Evolutionary conservation across 2,329 filamentous ascomycete genomes (phyloP).

Genomic region (Fusarium xylarioides): DNA sequence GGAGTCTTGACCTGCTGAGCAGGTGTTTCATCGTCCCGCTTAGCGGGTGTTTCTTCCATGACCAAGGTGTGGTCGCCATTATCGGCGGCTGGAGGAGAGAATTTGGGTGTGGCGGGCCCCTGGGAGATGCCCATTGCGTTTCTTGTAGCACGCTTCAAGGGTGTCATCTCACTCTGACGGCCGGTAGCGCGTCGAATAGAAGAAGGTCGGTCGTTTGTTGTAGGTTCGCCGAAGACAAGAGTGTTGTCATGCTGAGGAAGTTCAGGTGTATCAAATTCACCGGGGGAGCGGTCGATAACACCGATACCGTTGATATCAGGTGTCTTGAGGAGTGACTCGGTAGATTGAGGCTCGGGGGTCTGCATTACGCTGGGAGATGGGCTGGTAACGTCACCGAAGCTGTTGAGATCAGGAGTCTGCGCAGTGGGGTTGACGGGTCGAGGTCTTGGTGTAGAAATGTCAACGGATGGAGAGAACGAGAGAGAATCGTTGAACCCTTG

Average conservation of each 20-base stretch:
- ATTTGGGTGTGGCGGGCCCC: background rate
- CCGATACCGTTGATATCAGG: conserved; percentile 8
- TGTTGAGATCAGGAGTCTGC: conserved; percentile 7
- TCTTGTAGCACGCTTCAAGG: background rate
- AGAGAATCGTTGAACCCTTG: conserved; percentile 43
- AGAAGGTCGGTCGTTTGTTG: background rate
- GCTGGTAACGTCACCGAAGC: background rate
- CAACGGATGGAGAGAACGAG: background rate
- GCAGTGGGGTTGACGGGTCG: background rate
- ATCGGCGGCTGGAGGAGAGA: background rate
- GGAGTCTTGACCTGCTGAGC: background rate
- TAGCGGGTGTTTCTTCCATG: background rate
- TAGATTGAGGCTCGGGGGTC: conserved; percentile 10
- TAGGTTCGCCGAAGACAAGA: background rate
- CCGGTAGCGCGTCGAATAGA: background rate
- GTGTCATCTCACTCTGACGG: conserved; percentile 6
- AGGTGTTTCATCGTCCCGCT: background rate
- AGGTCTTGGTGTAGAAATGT: background rate
- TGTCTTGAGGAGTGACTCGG: background rate
- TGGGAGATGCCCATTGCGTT: background rate
- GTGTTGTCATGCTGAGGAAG: conserved; percentile 11
- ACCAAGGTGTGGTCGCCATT: background rate
- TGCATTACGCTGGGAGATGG: background rate
- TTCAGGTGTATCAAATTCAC: conserved; percentile 12
- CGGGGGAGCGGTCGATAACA: background rate